Evolutionary conservation across 2,329 filamentous ascomycete species (phyloP), one percentile per base, ranked within the genome.

Genomic region (Hirsutella minnesotensis): DNA sequence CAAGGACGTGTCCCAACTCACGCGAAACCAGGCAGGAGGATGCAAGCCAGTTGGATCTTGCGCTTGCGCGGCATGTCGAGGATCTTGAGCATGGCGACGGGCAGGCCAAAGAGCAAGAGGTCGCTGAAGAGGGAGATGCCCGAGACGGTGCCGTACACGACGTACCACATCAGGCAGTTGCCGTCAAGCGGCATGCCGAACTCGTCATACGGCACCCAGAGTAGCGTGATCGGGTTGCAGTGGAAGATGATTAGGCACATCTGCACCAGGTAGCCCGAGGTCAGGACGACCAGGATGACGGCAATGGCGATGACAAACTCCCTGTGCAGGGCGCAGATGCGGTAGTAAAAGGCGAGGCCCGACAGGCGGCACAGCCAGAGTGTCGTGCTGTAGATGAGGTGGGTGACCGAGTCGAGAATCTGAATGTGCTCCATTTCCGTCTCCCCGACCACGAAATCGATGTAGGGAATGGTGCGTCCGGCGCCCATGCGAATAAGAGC

Each of bases 331-430:
- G 8, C 13, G 20, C 43, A 45, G 13, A 45, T 42, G 5, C 43
- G 43, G 22, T 41, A 40, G 43, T 45, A 45, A 10, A 45, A 42
- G 24, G 43, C 43, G 5, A 45, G 36, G n/a, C 39, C 43, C 15
- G 43, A 41, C 5, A 38, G n/a, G 9, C 43, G 43, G n/a, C 39
- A 41, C 9, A 41, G 35, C 27, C 38, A 2, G 10, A 45, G 35
- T 12, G 43, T n/a, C 19, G 43, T 45, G 20, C 20, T 33, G 19
- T 45, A 45, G 35, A 39, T 12, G 9, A 42, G 13, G 5, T 45
- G 43, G 5, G 39, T 21, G 27, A 36, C 15, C 13, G 39, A 34
- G 34, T 45, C 43, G 16, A 39, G 9, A 9, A 37, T 16, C 21
- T 45, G 34, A 4, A 38, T 39, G 3, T 4, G 30, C 9, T 35